These are phyloP conservation scores for Epichloe uncinata DNA, from an alignment of 2,329 filamentous ascomycete genomes.

Conservation along the genomic window DNA sequence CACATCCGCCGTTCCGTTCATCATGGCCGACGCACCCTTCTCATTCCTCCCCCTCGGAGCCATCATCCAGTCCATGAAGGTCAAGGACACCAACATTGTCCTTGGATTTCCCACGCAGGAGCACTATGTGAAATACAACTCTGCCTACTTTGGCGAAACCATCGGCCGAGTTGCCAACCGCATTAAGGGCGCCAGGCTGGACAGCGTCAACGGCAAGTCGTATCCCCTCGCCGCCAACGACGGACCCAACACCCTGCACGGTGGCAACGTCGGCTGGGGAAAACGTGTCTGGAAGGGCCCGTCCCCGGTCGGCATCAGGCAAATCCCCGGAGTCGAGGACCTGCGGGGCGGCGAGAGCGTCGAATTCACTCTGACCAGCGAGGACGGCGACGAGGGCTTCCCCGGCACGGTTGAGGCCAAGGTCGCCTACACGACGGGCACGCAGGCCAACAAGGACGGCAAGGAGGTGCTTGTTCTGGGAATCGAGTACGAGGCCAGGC, in stretches of 20 bases:
- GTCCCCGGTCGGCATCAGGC: constrained; percentile 37
- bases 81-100: constrained; percentile 75
- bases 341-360: constrained; percentile 52
- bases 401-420: constrained; percentile 70
- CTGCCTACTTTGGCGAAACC: constrained; percentile 79
- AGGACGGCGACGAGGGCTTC: constrained; percentile 79
- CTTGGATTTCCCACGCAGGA: constrained; percentile 68
- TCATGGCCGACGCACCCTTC: constrained; percentile 37
- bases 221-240: constrained; percentile 68
- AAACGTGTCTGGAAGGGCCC: constrained; percentile 68
- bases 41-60: constrained; percentile 63
- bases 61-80: constrained; percentile 67
- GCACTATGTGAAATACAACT: constrained; percentile 63
- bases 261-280: constrained; percentile 65
- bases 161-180: constrained; percentile 82
- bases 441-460: constrained; percentile 45
- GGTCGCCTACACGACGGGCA: constrained; percentile 67
- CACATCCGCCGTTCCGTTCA: background rate
- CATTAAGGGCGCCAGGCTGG: constrained; percentile 57
- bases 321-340: constrained; percentile 36
- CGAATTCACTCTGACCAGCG: constrained; percentile 51
- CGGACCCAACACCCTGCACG: constrained; percentile 62
- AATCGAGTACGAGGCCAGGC: constrained; percentile 80
- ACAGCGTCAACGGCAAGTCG: constrained; percentile 54
- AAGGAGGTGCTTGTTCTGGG: constrained; percentile 58